Evolutionary conservation across 768 basidiomycete species (phyloP), one percentile per base, ranked within the genome.

Genomic region (Podaxis mareebaensis): DNA sequence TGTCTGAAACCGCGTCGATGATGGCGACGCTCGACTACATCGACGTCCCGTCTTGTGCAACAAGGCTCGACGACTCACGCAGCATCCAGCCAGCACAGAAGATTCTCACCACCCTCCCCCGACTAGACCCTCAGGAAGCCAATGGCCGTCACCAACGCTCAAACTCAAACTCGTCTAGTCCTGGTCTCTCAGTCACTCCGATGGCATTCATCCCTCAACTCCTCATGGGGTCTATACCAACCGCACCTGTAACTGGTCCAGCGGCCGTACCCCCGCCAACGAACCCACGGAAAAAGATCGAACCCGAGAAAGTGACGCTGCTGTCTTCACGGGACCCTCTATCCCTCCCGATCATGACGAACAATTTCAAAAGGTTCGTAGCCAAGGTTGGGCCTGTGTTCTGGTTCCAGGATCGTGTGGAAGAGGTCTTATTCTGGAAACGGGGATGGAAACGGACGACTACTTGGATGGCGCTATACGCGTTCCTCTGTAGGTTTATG

Each of bases 361-460:
- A 81, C 66, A 93, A 95, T 71, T 95, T 95, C 70, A 83, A 88
- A 65, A 79, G 92, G 24, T 96, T 96, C 64, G 83, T 95, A 3
- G 82, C 86, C 5, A 87, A 82, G 67, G 79, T 86, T 3, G 92
- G 92, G 0, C 89, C 91, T 0, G 76, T 95, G 6, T 96, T 96
- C 69, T 96, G 94, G 95, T 66, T 96, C 20, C 92, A 93, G 75
- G 95, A 97, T 71, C 77, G 95, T 1, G 70, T 92, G 13, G 95
- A 96, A 72, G 95, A 96, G 75, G 80, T 95, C 3, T 60, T 96
- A 3, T 78, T 91, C 66, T 96, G 95, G 95, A 88, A 84, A 72
- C 82, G 83, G 51, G 88, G 89, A 0, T 89, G 87, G 89, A 83
- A 81, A 68, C 78, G 84, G 46, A 95, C 95, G 1, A 71, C 77